Base-by-base conservation (phyloP, 306 rosid species). In the Myrica gale region DNA sequence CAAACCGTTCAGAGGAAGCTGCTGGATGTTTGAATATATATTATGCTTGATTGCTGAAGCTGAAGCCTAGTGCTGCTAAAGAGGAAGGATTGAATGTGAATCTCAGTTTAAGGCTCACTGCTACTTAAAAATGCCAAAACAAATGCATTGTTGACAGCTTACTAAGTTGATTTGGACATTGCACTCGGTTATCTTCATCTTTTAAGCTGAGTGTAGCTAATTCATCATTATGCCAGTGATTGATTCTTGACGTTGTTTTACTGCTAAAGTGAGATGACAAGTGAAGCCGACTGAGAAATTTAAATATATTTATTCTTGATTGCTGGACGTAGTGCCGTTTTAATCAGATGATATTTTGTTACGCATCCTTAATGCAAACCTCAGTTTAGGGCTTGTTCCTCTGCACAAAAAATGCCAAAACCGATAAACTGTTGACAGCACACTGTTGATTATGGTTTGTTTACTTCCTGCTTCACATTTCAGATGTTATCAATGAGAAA, bases 401-500 rank as follows among this genome's bases (percentile, higher is more conserved):
- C 68, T 61, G 37, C 41, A 61, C 12, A 32, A 12, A 37, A 65
- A 62, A 42, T 19, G 26, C 9, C 23, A 19, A 9, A 9, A 60
- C 46, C 42, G 9, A 17, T 46, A 26, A 2, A 2, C 37, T 48
- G 4, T 26, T 48, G 15, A 23, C 42, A 21, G 8, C 44, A 32
- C 37, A 32, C 37, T 32, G 5, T 66, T 52, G 58, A 52, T 43
- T 62, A 72, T 77, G 70, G 72, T 61, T 13, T 57, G 26, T 67
- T 52, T 61, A 21, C 23, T 3, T 58, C 60, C 61, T 78, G 78
- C 74, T 55, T 71, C 55, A 16, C 21, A 79, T 83, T 85, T 80
- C 91, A 95, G 98, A 95, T 95, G 97, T 79, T 95, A 68, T 81
- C 97, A 7, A 90, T 95, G 93, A 92, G 96, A 83, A 88, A 91